phyloP scores from a whole-genome alignment of 23 red algal genomes.

The Agarophyton chilense region DNA sequence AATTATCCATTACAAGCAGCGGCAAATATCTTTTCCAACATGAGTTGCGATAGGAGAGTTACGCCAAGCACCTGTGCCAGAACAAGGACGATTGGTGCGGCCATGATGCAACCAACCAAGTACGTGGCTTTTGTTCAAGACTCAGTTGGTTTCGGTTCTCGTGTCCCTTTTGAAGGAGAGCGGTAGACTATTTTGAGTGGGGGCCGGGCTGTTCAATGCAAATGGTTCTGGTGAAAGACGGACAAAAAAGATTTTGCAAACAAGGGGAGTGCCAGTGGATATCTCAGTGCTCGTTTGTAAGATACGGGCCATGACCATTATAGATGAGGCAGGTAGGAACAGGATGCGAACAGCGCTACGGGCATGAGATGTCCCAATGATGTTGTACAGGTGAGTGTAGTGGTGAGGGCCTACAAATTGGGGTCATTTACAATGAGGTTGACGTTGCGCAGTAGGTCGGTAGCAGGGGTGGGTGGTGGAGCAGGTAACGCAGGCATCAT shows the following conservation, averaged over 20 bases:
- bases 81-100: background rate
- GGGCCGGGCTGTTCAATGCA: background rate
- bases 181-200: background rate
- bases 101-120: background rate
- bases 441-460: background rate
- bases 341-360: background rate
- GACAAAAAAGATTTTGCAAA: background rate
- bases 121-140: background rate
- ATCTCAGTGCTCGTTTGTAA: background rate
- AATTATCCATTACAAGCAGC: background rate
- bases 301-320: background rate
- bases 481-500: slow-evolving; percentile 2
- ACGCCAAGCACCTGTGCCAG: background rate
- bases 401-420: background rate
- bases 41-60: background rate
- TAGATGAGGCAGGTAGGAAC: background rate
- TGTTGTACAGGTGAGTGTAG: background rate
- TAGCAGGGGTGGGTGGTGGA: background rate
- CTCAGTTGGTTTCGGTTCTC: background rate
- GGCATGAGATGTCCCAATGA: no score
- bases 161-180: background rate
- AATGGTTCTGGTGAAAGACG: background rate
- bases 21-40: background rate
- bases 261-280: background rate
- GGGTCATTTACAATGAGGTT: slow-evolving; percentile 6